Evolutionary conservation across 73 alveolate species (phyloP), one percentile per base, ranked within the genome.

Genomic region (Symbiodinium natans): DNA sequence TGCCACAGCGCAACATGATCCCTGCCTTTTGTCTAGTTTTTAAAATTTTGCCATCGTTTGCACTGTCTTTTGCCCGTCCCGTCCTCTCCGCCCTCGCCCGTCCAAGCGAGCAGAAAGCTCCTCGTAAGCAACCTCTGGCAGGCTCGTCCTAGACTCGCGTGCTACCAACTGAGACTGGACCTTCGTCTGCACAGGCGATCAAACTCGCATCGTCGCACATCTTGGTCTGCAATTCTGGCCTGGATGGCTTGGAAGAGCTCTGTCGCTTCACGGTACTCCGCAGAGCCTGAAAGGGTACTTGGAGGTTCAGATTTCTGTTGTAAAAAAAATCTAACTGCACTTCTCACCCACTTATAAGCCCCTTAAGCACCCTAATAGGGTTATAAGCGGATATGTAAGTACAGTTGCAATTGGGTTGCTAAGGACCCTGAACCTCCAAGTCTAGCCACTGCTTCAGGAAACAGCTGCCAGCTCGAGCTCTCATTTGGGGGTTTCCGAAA

Each of bases 221-320:
- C 85, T 74, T 46, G 21, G 77, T 8, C 5, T 8, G 36, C 77
- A 15, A 13, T 29, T 25, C 93, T 8, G 42, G 85, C 86, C 75
- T 88, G 95, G 42, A 92, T 92, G 34, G 82, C 89, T 42, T 92
- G 98, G 48, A 92, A 92, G 41, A 92, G n/a, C 82, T 74, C 90
- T 8, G 98, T 92, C n/a, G 84, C 98, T 41, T 63, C 80, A 21
- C 88, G 75, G 31, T 88, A 42, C 27, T 90, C 96, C 36, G 36
- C 29, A 27, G 56, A 29, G 19, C 92, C 68, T 75, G 19, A 36
- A 23, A 34, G 9, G 0, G 86, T 25, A 8, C 34, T 8, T 31
- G 21, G 17, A n/a, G 83, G 21, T 23, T 29, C 38, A 71, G 27
- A 31, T 17, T 27, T 36, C 19, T 71, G 29, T 25, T 31, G 17